phyloP scores from a whole-genome alignment of 225 moss, liverwort and hornwort genomes.

The Thuidium tamariscinum region DNA sequence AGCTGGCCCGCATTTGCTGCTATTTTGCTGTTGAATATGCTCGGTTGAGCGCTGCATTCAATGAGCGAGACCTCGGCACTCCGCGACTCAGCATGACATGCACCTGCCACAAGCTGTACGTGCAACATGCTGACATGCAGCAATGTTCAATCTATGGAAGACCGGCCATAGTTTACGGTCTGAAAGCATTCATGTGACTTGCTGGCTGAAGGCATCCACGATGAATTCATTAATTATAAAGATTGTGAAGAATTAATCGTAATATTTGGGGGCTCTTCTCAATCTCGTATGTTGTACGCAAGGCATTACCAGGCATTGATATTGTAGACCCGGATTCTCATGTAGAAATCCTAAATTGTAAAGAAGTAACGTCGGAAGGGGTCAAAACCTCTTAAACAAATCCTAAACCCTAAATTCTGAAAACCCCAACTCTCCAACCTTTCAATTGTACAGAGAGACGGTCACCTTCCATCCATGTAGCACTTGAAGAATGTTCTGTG shows the following conservation, averaged over 20 bases:
- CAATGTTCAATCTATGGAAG: background rate
- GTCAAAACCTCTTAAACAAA: background rate
- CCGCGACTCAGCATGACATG: background rate
- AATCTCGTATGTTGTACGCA: background rate
- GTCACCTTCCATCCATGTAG: background rate
- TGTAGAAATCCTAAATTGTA: background rate
- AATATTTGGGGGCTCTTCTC: background rate
- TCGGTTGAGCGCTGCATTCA: background rate
- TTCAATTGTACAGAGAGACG: background rate
- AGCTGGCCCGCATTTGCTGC: too few species aligned
- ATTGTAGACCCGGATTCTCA: background rate
- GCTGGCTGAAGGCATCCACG: background rate
- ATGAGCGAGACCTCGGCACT: background rate
- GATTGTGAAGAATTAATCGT: background rate
- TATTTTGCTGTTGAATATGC: background rate
- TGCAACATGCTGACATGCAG: too few species aligned
- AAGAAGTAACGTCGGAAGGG: background rate
- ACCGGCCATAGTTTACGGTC: background rate
- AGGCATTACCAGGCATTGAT: background rate
- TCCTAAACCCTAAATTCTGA: background rate
- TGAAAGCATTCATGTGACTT: background rate
- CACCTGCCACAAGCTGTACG: background rate
- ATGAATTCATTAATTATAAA: background rate
- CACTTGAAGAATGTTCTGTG: background rate
- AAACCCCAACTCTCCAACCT: background rate